A percentile compares a stretch with the other conserved stretches of the same genome.
Evolutionary conservation across 2,329 filamentous ascomycete species (phyloP).

Genomic region (Paraphaeosphaeria minitans): DNA sequence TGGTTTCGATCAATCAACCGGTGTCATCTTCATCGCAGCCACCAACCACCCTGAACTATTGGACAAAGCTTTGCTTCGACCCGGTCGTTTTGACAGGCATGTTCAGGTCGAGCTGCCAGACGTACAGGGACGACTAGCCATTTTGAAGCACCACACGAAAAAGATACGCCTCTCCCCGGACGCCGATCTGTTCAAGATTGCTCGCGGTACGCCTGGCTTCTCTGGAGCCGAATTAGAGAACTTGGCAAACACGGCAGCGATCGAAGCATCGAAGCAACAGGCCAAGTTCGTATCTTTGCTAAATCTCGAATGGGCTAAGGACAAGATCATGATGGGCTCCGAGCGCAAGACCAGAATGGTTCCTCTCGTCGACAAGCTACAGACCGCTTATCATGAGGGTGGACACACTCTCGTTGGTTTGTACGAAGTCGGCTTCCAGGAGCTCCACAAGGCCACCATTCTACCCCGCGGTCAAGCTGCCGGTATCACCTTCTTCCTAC

Average conservation of each 20-base stretch:
- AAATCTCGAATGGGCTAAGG: conserved; percentile 97
- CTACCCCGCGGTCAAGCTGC: conserved; percentile 86
- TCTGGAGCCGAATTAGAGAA: conserved; percentile 97
- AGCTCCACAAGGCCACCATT: conserved; percentile 96
- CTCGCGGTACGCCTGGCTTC: conserved; percentile 85
- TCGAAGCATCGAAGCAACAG: conserved; percentile 90
- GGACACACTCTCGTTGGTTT: conserved; percentile 91
- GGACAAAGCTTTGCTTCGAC: conserved; percentile 91
- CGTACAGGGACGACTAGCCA: conserved; percentile 88
- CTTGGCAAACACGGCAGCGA: conserved; percentile 92
- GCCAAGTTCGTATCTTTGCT: conserved; percentile 72
- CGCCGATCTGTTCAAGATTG: conserved; percentile 83
- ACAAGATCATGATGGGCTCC: conserved; percentile 96
- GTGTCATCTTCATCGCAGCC: conserved; percentile 93
- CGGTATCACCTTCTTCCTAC: conserved; percentile 85
- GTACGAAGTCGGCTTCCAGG: conserved; percentile 74
- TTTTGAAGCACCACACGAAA: conserved; percentile 90
- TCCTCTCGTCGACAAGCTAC: conserved; percentile 88
- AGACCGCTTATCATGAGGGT: conserved; percentile 96
- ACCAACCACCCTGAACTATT: conserved; percentile 95
- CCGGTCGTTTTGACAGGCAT: conserved; percentile 94
- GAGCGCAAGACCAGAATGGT: conserved; percentile 90
- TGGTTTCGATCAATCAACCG: conserved; percentile 92
- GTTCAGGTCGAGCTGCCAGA: conserved; percentile 88
- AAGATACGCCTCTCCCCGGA: conserved; percentile 82